Percentiles rank a stretch among this genome's conserved stretches.
phyloP scores from a whole-genome alignment of 352 stramenopile species.

The Phytophthora gonapodyides region DNA sequence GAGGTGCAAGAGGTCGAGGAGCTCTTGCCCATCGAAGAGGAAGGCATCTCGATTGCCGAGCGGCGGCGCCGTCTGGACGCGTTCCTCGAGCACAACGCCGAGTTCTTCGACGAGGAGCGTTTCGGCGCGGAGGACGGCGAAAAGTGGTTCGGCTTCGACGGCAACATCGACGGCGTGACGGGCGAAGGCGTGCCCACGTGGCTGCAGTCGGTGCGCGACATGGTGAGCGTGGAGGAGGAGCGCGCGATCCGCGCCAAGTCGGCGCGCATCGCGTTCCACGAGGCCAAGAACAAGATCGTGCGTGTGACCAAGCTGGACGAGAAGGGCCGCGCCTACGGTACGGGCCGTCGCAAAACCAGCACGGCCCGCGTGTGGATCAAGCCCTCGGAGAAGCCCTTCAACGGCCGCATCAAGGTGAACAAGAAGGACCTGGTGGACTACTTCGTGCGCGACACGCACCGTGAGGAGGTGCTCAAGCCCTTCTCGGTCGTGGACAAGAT shows the following conservation, averaged over 20 bases:
- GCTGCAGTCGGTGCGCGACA: conserved; percentile 81
- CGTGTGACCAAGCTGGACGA: conserved; percentile 75
- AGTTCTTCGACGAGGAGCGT: conserved; percentile 74
- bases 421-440: conserved; percentile 94
- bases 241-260: conserved; percentile 73
- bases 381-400: conserved; percentile 67
- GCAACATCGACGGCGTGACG: conserved; percentile 76
- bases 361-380: conserved; percentile 95
- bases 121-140: conserved; percentile 69
- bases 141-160: conserved; percentile 83
- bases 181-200: conserved; percentile 79
- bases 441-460: conserved; percentile 90
- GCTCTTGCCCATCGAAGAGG: conserved; percentile 40
- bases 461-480: conserved; percentile 87
- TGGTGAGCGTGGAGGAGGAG: conserved; percentile 65
- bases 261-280: conserved; percentile 61
- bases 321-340: conserved; percentile 86
- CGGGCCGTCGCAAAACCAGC: conserved; percentile 94
- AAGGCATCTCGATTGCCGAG: conserved; percentile 36
- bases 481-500: conserved; percentile 75
- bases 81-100: conserved; percentile 49
- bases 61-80: conserved; percentile 32
- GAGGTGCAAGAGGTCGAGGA: conserved; percentile 33
- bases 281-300: conserved; percentile 78
- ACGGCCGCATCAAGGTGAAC: conserved; percentile 93